These are phyloP conservation scores for Trametes coccinea DNA, from an alignment of 768 basidiomycete genomes.

Conservation along the genomic window DNA sequence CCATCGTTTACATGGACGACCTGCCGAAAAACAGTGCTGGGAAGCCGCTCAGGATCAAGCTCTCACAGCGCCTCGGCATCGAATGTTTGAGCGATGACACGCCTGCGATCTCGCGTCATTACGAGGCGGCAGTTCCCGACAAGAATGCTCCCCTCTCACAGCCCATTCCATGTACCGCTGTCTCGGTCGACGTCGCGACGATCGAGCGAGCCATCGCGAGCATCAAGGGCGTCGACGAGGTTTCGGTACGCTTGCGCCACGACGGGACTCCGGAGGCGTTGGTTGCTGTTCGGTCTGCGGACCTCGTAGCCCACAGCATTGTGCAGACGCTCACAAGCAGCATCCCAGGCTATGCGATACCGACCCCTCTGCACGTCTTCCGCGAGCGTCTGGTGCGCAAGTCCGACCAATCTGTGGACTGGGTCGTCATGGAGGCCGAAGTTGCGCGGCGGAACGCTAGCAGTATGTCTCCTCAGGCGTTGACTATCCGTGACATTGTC, in stretches of 20 bases:
- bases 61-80: conserved; percentile 43
- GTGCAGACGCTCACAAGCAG: conserved; percentile 22
- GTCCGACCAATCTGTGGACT: conserved; percentile 25
- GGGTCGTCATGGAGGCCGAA: conserved; percentile 37
- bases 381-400: conserved; percentile 7
- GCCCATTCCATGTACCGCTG: conserved; percentile 40
- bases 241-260: conserved; percentile 34
- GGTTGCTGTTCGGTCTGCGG: conserved; percentile 29
- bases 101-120: conserved; percentile 41
- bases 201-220: conserved; percentile 33
- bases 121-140: conserved; percentile 38
- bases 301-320: conserved; percentile 24
- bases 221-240: conserved; percentile 37
- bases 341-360: conserved; percentile 44
- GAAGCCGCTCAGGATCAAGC: conserved; percentile 48
- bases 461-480: conserved; percentile 19
- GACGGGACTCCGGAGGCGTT: conserved; percentile 43
- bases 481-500: conserved; percentile 26
- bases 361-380: conserved; percentile 39
- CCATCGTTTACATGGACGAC: conserved; percentile 48
- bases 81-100: conserved; percentile 37
- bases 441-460: conserved; percentile 23
- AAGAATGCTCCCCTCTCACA: conserved; percentile 36
- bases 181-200: conserved; percentile 32
- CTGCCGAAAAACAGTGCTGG: conserved; percentile 51